Conservation (phyloP, 768 basidiomycete genomes). For the Terana coerulea region DNA sequence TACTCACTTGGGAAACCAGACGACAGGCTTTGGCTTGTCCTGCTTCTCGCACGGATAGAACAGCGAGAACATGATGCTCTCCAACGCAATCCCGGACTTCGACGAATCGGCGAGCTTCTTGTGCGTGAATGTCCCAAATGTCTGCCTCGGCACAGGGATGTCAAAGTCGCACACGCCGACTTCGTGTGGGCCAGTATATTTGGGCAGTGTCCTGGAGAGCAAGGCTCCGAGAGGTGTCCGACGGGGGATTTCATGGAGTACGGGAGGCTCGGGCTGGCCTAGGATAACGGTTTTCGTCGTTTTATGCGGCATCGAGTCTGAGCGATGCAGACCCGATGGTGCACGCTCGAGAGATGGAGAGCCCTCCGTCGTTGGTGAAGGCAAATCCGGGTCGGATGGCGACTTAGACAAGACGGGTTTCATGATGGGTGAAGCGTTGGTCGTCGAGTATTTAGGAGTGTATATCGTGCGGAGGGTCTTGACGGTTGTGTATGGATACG, state of each 20-base stretch:
- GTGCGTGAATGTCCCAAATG: conserved; percentile 27
- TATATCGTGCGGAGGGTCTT: no score
- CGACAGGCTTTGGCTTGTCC: neutral
- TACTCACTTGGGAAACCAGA: conserved; percentile 28
- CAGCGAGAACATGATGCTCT: conserved; percentile 28
- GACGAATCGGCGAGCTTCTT: conserved; percentile 17
- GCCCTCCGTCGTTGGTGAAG: no score
- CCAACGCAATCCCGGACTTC: conserved; percentile 24
- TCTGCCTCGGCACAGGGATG: conserved; percentile 22
- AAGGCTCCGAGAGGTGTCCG: conserved; percentile 25
- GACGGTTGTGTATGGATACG: no score
- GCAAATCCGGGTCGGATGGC: no score
- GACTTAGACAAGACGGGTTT: no score
- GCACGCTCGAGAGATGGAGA: no score
- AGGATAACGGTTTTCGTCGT: no score
- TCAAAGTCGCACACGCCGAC: conserved; percentile 34
- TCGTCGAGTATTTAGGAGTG: no score
- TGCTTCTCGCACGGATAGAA: conserved; percentile 27
- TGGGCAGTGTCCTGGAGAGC: conserved; percentile 27
- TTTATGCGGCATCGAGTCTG: no score
- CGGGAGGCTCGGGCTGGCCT: conserved; percentile 4
- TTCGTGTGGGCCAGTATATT: conserved; percentile 26
- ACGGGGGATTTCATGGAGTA: conserved; percentile 4
- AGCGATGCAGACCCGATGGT: no score
- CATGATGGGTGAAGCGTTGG: no score